phyloP scores from a whole-genome alignment of 768 basidiomycete species.

The Polyporus arcularius region DNA sequence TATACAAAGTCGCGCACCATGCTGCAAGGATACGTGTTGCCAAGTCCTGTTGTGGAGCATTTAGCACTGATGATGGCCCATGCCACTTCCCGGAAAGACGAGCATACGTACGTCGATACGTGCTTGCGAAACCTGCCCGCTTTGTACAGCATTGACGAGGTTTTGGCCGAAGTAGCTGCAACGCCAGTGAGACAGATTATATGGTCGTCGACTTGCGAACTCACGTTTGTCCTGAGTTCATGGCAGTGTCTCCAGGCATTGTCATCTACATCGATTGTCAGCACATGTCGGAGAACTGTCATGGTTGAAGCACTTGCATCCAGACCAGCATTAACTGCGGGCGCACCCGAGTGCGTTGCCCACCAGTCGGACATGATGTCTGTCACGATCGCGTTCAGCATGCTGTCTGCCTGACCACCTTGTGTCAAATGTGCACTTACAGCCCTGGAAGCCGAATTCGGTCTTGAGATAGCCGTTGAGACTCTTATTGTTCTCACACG shows the following conservation, averaged over 20 bases:
- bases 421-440: constrained; percentile 12
- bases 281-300: not conserved
- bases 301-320: constrained; percentile 44
- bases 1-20: constrained; percentile 34
- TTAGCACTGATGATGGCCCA: no score
- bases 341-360: constrained; percentile 56
- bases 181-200: not conserved
- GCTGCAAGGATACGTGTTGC: constrained; percentile 72
- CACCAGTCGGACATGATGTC: constrained; percentile 78
- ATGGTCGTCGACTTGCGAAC: not conserved
- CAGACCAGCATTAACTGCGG: constrained; percentile 59
- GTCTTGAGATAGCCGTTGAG: constrained; percentile 55
- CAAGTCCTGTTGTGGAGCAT: constrained; percentile 44
- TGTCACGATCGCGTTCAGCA: not conserved
- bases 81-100: no score
- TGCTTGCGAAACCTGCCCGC: constrained; percentile 56
- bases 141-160: constrained; percentile 60
- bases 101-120: constrained; percentile 45
- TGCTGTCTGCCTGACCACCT: no score
- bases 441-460: constrained; percentile 46
- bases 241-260: constrained; percentile 63
- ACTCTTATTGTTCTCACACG: constrained; percentile 71
- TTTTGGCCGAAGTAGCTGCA: constrained; percentile 60
- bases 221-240: constrained; percentile 22
- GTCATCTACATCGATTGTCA: constrained; percentile 51